phyloP scores from a whole-genome alignment of 1,139 yeast genomes.

The Chernovozyma sophiae-reginae region DNA sequence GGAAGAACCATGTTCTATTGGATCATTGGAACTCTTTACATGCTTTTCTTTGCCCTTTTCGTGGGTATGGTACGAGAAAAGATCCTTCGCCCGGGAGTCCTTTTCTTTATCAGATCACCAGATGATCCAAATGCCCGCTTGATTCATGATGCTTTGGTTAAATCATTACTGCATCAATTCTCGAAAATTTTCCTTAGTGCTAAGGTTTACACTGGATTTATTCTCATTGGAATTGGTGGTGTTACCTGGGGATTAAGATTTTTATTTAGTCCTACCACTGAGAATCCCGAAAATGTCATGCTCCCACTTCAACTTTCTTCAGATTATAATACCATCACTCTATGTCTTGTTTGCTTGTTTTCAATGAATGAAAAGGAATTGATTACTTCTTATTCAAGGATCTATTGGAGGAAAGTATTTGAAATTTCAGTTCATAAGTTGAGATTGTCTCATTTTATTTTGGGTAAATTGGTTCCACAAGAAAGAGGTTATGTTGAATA shows the following conservation, averaged over 20 bases:
- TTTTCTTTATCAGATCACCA: conserved; percentile 88
- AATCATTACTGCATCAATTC: conserved; percentile 68
- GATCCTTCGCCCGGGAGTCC: conserved; percentile 81
- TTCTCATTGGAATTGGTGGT: conserved; percentile 71
- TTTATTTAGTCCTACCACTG: conserved; percentile 17
- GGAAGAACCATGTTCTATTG: conserved; percentile 43
- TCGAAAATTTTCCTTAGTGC: conserved; percentile 74
- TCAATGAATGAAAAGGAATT: conserved; percentile 11
- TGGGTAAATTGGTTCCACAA: conserved; percentile 61
- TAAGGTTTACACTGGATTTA: conserved; percentile 69
- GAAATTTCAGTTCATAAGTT: conserved; percentile 51
- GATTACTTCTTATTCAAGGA: conserved; percentile 34
- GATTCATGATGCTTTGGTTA: conserved; percentile 82
- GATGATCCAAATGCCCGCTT: conserved; percentile 89
- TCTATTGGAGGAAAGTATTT: conserved; percentile 65
- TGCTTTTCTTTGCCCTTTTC: conserved; percentile 82
- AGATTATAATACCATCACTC: background rate
- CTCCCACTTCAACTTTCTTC: conserved; percentile 21
- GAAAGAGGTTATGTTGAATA: conserved; percentile 74
- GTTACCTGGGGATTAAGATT: conserved; percentile 53
- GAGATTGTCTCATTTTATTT: conserved; percentile 74
- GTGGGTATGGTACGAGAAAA: conserved; percentile 76
- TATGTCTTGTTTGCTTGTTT: conserved; percentile 1
- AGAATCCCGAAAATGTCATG: conserved; percentile 16
- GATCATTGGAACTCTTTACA: conserved; percentile 77